These are phyloP conservation scores for Blastocystis sp. DNA, from an alignment of 352 stramenopile genomes.

Conservation along the genomic window DNA sequence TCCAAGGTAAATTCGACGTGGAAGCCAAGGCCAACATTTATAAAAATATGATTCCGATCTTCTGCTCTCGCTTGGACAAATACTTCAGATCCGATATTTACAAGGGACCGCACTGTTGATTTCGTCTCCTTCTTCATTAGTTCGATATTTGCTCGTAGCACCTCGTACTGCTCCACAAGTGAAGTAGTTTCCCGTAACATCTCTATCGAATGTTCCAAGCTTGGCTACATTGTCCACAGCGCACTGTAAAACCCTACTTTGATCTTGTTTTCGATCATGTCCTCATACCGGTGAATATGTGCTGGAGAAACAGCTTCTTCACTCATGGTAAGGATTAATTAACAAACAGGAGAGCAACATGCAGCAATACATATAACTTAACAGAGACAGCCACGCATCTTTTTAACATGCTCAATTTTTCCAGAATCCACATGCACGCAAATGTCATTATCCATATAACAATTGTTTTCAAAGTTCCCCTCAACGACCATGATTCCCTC, in stretches of 20 bases:
- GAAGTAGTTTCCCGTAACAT: not conserved
- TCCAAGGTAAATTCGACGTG: constrained; percentile 52
- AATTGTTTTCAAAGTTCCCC: constrained; percentile 14
- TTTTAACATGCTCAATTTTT: constrained; percentile 1
- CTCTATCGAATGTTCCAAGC: not conserved
- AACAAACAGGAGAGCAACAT: not conserved
- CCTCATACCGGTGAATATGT: constrained; percentile 33
- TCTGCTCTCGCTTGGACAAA: constrained; percentile 4
- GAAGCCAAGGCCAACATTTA: constrained; percentile 47
- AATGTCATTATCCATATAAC: not conserved
- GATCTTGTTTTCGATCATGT: constrained; percentile 56
- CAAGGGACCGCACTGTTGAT: not conserved
- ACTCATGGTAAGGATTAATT: not conserved
- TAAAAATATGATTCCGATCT: constrained; percentile 56
- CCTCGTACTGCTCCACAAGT: constrained; percentile 7
- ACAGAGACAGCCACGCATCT: constrained; percentile 12
- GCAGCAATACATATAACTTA: not conserved
- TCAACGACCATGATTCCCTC: not conserved
- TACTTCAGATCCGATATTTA: constrained; percentile 54
- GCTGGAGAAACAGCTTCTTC: not conserved
- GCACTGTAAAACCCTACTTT: not conserved
- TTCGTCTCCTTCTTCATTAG: constrained; percentile 34
- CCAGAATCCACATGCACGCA: constrained; percentile 10
- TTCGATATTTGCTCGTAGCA: constrained; percentile 48
- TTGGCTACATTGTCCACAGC: constrained; percentile 5